phyloP scores from a whole-genome alignment of 768 basidiomycete species.

The Sarcomyxa edulis region DNA sequence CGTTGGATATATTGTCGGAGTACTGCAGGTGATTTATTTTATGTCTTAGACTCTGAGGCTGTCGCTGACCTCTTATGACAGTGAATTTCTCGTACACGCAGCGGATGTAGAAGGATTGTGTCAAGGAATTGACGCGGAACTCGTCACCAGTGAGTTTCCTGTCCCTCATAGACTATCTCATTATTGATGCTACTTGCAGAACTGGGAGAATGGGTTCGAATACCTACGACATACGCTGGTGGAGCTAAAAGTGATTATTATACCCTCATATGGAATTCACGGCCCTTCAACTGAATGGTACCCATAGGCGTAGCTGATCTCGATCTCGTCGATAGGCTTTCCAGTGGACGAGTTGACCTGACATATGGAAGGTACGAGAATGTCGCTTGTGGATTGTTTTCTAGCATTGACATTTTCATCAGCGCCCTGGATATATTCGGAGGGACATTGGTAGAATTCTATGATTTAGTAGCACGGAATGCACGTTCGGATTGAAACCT shows the following conservation, averaged over 20 bases:
- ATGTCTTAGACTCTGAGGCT: too few relatives aligned
- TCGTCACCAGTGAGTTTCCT: slow-evolving; percentile 64
- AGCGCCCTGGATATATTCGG: slow-evolving; percentile 69
- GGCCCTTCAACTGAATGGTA: slow-evolving; percentile 2
- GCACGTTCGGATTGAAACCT: background rate
- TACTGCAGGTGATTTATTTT: slow-evolving; percentile 76
- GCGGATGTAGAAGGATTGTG: slow-evolving; percentile 99
- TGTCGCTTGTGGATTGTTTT: background rate
- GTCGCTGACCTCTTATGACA: slow-evolving; percentile 23
- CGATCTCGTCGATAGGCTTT: slow-evolving; percentile 72
- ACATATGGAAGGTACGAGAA: slow-evolving; percentile 71
- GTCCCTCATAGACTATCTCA: background rate
- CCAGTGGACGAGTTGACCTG: slow-evolving; percentile 78
- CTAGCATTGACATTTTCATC: background rate
- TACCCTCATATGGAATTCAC: background rate
- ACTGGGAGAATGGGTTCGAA: slow-evolving; percentile 85
- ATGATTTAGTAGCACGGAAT: slow-evolving; percentile 41
- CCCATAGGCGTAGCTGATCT: slow-evolving; percentile 72
- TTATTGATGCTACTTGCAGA: slow-evolving; percentile 36
- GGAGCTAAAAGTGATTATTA: slow-evolving; percentile 73
- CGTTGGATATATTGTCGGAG: slow-evolving; percentile 67
- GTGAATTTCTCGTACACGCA: slow-evolving; percentile 93
- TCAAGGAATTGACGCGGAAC: slow-evolving; percentile 88
- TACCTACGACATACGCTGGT: slow-evolving; percentile 96
- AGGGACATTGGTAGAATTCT: slow-evolving; percentile 55